A percentile compares a stretch with the other conserved stretches of the same genome.
Evolutionary conservation across 2,329 filamentous ascomycete genomes (phyloP).

Genomic region (Knoxdaviesia capensis): DNA sequence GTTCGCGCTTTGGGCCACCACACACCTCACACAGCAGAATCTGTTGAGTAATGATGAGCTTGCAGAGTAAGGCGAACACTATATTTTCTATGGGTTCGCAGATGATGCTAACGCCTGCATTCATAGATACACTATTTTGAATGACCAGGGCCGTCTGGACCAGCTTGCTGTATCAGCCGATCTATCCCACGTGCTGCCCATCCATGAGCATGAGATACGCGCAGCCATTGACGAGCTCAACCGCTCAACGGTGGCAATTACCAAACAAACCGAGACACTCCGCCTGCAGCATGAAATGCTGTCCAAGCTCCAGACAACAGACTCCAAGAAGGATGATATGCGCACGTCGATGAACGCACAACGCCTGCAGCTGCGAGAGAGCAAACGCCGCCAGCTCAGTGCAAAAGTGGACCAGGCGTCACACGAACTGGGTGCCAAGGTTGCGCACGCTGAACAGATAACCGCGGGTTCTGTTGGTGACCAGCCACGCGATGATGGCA

Average conservation of each 20-base stretch:
- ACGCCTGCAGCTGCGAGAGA: too few relatives aligned
- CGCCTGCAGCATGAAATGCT: conserved; percentile 42
- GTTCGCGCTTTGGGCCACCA: conserved; percentile 23
- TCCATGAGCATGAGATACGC: conserved; percentile 38
- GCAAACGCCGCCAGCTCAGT: too few relatives aligned
- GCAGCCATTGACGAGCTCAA: conserved; percentile 43
- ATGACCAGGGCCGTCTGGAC: conserved; percentile 26
- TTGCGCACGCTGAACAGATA: too few relatives aligned
- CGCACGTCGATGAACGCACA: too few relatives aligned
- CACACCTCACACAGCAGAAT: conserved; percentile 27
- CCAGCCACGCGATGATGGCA: too few relatives aligned
- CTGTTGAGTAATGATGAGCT: conserved; percentile 34
- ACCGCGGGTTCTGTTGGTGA: too few relatives aligned
- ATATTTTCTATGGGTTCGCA: background rate
- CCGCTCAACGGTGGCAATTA: conserved; percentile 41
- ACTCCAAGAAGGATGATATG: too few relatives aligned
- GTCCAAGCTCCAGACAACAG: conserved; percentile 21
- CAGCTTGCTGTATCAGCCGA: conserved; percentile 23
- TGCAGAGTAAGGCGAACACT: conserved; percentile 20
- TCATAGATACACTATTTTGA: conserved; percentile 26
- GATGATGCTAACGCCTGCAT: background rate
- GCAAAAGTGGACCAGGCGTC: too few relatives aligned
- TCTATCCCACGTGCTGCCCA: conserved; percentile 23
- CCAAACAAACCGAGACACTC: conserved; percentile 40
- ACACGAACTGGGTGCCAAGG: too few relatives aligned